phyloP scores from a whole-genome alignment of 208 protist species.

The Naegleria lovaniensis region DNA sequence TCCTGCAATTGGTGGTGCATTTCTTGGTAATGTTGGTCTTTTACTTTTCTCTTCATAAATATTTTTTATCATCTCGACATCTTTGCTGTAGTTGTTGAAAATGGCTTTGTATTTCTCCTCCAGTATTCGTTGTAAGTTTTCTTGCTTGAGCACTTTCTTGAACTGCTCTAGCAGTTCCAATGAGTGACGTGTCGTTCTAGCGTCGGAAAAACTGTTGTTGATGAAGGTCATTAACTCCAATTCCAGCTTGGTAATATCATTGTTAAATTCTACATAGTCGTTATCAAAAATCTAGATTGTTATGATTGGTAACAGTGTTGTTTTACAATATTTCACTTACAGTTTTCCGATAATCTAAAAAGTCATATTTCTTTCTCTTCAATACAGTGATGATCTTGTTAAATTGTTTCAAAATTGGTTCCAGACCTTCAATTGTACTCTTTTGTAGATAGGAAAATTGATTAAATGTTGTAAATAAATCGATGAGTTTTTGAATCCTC shows the following conservation, averaged over 20 bases:
- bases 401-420: slow-evolving; percentile 49
- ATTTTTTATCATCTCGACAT: slow-evolving; percentile 52
- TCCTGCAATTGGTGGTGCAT: slow-evolving; percentile 53
- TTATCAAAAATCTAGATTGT: slow-evolving; percentile 23
- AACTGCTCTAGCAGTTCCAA: slow-evolving; percentile 59
- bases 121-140: slow-evolving; percentile 54
- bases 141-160: slow-evolving; percentile 49
- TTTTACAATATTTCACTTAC: background rate
- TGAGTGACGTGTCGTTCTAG: slow-evolving; percentile 48
- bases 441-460: slow-evolving; percentile 54
- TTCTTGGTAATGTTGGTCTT: slow-evolving; percentile 45
- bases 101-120: slow-evolving; percentile 58
- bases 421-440: slow-evolving; percentile 56
- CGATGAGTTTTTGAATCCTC: slow-evolving; percentile 60
- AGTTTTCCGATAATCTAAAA: slow-evolving; percentile 35
- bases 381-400: slow-evolving; percentile 43
- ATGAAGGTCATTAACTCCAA: slow-evolving; percentile 61
- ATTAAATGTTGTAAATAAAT: slow-evolving; percentile 61
- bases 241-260: slow-evolving; percentile 55
- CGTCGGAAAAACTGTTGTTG: slow-evolving; percentile 52
- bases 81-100: slow-evolving; percentile 53
- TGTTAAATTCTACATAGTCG: slow-evolving; percentile 53
- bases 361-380: slow-evolving; percentile 46
- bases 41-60: slow-evolving; percentile 49
- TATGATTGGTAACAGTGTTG: background rate